These are phyloP conservation scores for Leptographium radiaticola DNA, from an alignment of 2,329 filamentous ascomycete species.

Conservation along the genomic window DNA sequence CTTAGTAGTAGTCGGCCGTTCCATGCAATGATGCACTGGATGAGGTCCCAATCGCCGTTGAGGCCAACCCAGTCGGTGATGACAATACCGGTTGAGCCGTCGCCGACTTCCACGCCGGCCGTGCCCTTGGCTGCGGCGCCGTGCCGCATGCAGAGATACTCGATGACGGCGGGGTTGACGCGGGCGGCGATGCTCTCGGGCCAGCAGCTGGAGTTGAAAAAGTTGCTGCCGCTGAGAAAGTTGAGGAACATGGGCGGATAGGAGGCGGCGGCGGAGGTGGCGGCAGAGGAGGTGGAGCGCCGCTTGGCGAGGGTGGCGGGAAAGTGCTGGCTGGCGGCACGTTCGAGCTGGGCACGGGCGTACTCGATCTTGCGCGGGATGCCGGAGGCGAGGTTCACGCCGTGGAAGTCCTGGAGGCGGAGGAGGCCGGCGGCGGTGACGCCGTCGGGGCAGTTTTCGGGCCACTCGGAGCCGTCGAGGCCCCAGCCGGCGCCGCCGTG, in stretches of 20 bases:
- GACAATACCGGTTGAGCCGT: constrained; percentile 74
- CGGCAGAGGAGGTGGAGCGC: background rate
- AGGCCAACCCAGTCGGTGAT: constrained; percentile 90
- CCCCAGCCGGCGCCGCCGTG: constrained; percentile 40
- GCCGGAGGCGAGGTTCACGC: constrained; percentile 60
- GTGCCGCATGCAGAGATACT: constrained; percentile 47
- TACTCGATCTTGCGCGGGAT: constrained; percentile 72
- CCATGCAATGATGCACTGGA: constrained; percentile 80
- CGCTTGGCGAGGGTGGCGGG: background rate
- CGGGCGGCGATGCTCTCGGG: constrained; percentile 81
- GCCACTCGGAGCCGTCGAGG: constrained; percentile 58
- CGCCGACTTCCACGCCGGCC: constrained; percentile 40
- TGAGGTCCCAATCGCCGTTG: constrained; percentile 79
- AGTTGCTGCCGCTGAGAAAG: constrained; percentile 83
- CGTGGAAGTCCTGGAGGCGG: constrained; percentile 90
- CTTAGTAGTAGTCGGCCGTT: constrained; percentile 55
- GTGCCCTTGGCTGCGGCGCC: constrained; percentile 37
- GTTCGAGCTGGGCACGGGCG: constrained; percentile 61
- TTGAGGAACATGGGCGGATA: constrained; percentile 58
- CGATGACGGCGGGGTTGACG: constrained; percentile 64
- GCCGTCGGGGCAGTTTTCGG: constrained; percentile 75
- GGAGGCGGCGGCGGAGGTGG: constrained; percentile 29
- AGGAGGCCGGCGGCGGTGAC: constrained; percentile 57
- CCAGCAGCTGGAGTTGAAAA: constrained; percentile 88
- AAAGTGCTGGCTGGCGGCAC: constrained; percentile 40